Conservation (phyloP, 768 basidiomycete genomes). For the Lactifluus subvellereus region DNA sequence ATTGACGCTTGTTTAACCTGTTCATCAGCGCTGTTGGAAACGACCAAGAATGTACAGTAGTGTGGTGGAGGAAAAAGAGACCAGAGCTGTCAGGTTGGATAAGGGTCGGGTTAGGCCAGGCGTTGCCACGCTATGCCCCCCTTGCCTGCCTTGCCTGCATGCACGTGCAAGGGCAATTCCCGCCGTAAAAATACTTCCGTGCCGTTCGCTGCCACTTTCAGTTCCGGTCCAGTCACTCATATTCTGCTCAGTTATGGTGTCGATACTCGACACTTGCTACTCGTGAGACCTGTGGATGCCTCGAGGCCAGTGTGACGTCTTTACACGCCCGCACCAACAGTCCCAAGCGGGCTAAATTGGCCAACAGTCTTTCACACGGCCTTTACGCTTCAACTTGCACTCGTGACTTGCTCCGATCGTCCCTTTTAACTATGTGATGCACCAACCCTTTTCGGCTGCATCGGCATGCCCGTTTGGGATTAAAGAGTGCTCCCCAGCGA, state of each 20-base stretch:
- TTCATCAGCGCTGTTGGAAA: background rate
- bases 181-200: too few species aligned
- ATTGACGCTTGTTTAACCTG: background rate
- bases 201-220: too few species aligned
- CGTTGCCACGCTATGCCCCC: too few species aligned
- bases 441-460: background rate
- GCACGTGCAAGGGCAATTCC: background rate
- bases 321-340: background rate
- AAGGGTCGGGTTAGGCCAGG: background rate
- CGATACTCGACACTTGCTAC: too few species aligned
- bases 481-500: background rate
- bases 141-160: too few species aligned
- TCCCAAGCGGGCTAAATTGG: background rate
- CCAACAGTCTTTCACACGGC: background rate
- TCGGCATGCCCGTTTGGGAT: background rate
- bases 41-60: background rate
- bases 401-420: background rate
- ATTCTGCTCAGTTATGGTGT: too few species aligned
- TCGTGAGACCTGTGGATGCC: background rate
- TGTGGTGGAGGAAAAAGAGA: background rate
- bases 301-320: background rate
- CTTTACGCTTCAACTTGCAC: background rate
- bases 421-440: background rate
- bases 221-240: too few species aligned
- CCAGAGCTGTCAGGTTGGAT: background rate